Evolutionary conservation across 257 asterid genomes (phyloP).

Genomic region (Solanum piurae): DNA sequence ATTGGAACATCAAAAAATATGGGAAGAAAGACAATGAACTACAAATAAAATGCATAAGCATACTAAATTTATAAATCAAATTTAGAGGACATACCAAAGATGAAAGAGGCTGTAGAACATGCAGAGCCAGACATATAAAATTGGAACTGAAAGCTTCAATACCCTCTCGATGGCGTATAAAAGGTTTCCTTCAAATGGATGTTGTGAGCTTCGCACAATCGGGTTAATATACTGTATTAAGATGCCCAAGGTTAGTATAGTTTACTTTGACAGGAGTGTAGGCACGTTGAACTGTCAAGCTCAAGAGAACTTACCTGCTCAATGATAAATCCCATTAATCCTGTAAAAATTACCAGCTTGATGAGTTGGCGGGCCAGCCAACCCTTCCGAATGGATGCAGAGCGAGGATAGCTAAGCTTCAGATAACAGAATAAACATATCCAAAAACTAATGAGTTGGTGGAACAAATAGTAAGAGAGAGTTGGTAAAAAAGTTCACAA

Average conservation of each 20-base stretch:
- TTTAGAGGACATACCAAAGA: constrained; percentile 65
- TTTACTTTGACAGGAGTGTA: background rate
- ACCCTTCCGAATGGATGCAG: constrained; percentile 78
- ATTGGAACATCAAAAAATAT: background rate
- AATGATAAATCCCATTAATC: constrained; percentile 81
- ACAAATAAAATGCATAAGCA: background rate
- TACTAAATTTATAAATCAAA: background rate
- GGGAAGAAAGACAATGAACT: background rate
- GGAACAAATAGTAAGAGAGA: background rate
- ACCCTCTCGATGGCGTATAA: constrained; percentile 86
- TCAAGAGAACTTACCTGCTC: constrained; percentile 62
- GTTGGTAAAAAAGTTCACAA: background rate
- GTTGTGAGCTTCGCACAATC: constrained; percentile 82
- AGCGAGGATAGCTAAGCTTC: constrained; percentile 90
- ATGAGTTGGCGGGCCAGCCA: constrained; percentile 90
- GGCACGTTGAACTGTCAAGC: background rate
- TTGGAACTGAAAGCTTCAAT: constrained; percentile 96
- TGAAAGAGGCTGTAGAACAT: constrained; percentile 95
- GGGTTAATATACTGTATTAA: constrained; percentile 90
- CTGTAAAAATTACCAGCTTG: constrained; percentile 80
- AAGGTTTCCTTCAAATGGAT: constrained; percentile 86
- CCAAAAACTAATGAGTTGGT: background rate
- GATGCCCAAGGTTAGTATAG: constrained; percentile 5
- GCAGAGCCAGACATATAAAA: constrained; percentile 98
- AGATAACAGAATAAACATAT: constrained; percentile 6